These are phyloP conservation scores for Filobasidium wieringae DNA, from an alignment of 768 basidiomycete genomes.

Conservation along the genomic window DNA sequence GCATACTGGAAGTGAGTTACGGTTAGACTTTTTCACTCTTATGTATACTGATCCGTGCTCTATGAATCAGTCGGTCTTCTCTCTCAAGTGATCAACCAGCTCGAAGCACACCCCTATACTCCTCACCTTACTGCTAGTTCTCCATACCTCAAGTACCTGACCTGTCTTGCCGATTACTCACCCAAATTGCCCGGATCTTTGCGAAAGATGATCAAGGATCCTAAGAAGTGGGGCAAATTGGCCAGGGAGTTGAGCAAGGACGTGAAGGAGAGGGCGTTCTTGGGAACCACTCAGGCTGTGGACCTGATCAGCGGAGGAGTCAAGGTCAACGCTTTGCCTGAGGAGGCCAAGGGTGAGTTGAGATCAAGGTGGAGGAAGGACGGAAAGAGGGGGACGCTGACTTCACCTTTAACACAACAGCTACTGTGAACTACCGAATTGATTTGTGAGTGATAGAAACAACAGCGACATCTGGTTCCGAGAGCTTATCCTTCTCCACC, in stretches of 20 bases:
- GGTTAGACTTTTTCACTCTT: not conserved
- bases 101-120: slow-evolving; percentile 53
- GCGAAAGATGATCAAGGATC: slow-evolving; percentile 29
- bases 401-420: slow-evolving; percentile 8
- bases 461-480: not conserved
- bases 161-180: slow-evolving; percentile 57
- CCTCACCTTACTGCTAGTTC: slow-evolving; percentile 31
- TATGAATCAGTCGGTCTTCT: slow-evolving; percentile 62
- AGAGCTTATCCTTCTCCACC: not conserved
- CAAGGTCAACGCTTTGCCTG: slow-evolving; percentile 70
- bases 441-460: slow-evolving; percentile 25
- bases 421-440: slow-evolving; percentile 38
- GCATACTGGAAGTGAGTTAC: slow-evolving; percentile 53
- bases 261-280: slow-evolving; percentile 32
- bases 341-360: slow-evolving; percentile 38
- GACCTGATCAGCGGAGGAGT: slow-evolving; percentile 47
- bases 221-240: slow-evolving; percentile 39
- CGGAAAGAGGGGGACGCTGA: not conserved
- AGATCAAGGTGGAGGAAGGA: not conserved
- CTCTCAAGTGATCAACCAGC: slow-evolving; percentile 53
- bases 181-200: slow-evolving; percentile 51
- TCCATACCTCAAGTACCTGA: slow-evolving; percentile 42
- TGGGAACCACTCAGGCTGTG: slow-evolving; percentile 49
- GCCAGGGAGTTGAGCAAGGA: slow-evolving; percentile 41
- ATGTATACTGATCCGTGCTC: slow-evolving; percentile 13